Base-by-base conservation (phyloP, 345 rosid genomes). In the Triadica sebifera region DNA sequence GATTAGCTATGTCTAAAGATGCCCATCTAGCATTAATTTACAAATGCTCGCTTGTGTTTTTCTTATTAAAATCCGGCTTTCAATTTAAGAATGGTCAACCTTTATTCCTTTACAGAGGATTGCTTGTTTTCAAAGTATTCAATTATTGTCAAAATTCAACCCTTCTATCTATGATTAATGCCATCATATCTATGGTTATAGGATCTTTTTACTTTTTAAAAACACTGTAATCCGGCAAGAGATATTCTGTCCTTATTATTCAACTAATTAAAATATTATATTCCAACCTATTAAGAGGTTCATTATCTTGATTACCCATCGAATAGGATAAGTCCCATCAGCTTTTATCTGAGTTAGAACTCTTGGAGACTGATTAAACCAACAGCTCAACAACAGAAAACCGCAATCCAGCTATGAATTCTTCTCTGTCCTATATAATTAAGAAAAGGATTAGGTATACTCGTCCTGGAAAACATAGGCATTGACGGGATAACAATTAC, bases 21-120 rank as follows among this genome's bases (percentile, higher is more conserved):
- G 17, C 34, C 68, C 51, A 63, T 39, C 22, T 38, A 11, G 29
- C 10, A n/a, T n/a, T n/a, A n/a, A 8, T 63, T 64, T 12, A 39
- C 49, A 39, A 64, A 1, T n/a, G 50, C 49, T 9, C 16, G 68
- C 68, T 39, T 39, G 47, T 64, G 25, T 19, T 64, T 41, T 64
- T 20, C 25, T 39, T n/a, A 12, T 15, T 53, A 41, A 64, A 29
- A 64, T 47, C 38, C 20, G 71, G 37, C 71, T 47, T 49, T 41
- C 57, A 50, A 25, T 3, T 67, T 38, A 49, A 29, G 71, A 49
- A 49, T 67, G 71, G 49, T 43, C 13, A 24, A 24, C 71, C 43
- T 49, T 67, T 24, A 29, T 49, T 67, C 71, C 71, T 66, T 67
- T 67, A 49, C 71, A 67, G 71, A 47, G 39, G 58, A 25, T 67